phyloP scores from a whole-genome alignment of 441 rosid genomes.

The Erysimum pusillum region DNA sequence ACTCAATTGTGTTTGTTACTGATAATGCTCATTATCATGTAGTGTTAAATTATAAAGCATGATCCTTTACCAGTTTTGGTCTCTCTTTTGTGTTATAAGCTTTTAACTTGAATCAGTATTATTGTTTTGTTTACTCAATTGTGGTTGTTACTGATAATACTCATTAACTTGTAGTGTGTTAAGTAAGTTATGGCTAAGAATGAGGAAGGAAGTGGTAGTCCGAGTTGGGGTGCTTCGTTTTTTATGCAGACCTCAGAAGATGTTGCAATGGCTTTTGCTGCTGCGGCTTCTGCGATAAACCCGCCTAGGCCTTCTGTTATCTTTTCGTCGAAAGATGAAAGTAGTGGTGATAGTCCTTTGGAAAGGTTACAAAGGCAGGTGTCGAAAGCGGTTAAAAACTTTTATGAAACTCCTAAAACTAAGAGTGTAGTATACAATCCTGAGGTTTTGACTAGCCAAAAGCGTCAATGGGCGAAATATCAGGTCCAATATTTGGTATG shows the following conservation, averaged over 20 bases:
- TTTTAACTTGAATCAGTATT: not conserved
- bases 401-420: constrained; percentile 71
- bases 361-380: constrained; percentile 80
- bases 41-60: constrained; percentile 26
- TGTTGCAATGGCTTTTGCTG: constrained; percentile 82
- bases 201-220: constrained; percentile 81
- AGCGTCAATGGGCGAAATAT: constrained; percentile 93
- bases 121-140: constrained; percentile 9
- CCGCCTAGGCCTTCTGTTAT: constrained; percentile 88
- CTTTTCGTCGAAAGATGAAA: constrained; percentile 73
- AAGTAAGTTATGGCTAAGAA: constrained; percentile 54
- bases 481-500: constrained; percentile 91
- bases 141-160: constrained; percentile 17
- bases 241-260: constrained; percentile 82
- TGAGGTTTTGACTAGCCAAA: constrained; percentile 94
- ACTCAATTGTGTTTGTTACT: constrained; percentile 11
- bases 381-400: constrained; percentile 71
- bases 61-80: constrained; percentile 14
- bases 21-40: constrained; percentile 28
- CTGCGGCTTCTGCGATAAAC: constrained; percentile 74
- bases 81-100: constrained; percentile 3
- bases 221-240: constrained; percentile 89
- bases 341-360: constrained; percentile 66
- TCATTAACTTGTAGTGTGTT: constrained; percentile 39
- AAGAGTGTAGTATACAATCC: constrained; percentile 77